Percentiles rank a stretch among this genome's conserved stretches.
phyloP scores from a whole-genome alignment of 345 rosid genomes.

The Noccaea caerulescens region DNA sequence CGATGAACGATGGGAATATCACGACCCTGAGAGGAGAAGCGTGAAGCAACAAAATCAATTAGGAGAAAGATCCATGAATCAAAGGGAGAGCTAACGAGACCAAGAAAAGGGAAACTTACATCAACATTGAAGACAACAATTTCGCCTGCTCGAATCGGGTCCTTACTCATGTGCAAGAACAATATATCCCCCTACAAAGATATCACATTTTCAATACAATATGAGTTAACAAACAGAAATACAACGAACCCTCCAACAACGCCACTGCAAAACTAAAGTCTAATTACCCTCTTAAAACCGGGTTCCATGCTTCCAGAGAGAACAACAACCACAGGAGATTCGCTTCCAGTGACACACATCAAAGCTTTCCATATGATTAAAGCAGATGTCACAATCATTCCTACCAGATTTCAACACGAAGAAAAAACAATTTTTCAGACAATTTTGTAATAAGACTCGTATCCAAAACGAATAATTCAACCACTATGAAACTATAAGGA shows the following conservation, averaged over 20 bases:
- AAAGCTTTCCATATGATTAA: conserved; percentile 80
- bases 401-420: conserved; percentile 39
- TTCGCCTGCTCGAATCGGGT: conserved; percentile 73
- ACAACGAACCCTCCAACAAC: too few species aligned
- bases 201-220: conserved; percentile 1
- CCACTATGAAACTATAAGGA: background rate
- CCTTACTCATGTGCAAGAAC: conserved; percentile 67
- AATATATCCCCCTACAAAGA: conserved; percentile 68
- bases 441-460: background rate
- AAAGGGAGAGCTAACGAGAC: background rate
- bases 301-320: conserved; percentile 87
- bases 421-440: background rate
- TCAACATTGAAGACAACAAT: conserved; percentile 68
- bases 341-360: conserved; percentile 71
- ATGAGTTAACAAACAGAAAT: background rate
- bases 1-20: conserved; percentile 50
- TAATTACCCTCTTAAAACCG: conserved; percentile 64
- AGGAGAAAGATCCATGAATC: background rate
- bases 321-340: conserved; percentile 81
- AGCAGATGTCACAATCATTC: conserved; percentile 65
- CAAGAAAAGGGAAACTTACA: conserved; percentile 36
- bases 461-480: background rate
- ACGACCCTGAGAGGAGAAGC: conserved; percentile 43
- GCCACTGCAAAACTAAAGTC: background rate
- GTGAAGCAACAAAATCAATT: background rate